Evolutionary conservation across 257 asterid genomes (phyloP), one percentile per base, ranked within the genome.

Genomic region (Nicotiana otophora): DNA sequence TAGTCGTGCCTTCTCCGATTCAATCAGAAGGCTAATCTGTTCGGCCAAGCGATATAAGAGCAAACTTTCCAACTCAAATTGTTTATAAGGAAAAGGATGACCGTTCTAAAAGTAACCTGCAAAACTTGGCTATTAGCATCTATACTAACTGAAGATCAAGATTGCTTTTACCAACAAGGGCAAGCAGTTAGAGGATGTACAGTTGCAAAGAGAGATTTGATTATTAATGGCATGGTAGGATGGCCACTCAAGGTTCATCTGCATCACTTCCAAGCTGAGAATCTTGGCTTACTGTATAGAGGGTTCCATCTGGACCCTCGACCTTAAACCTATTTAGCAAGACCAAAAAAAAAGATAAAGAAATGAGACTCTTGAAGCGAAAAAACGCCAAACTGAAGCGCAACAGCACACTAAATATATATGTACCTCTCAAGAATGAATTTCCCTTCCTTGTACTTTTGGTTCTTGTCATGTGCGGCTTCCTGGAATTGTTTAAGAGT

Each of bases 371-470:
- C 46, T 75, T 75, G 26, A 34, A 51, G 26, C 4, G 30, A 2
- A 9, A 15, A 30, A 74, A 30, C 19, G 4, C 62, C n/a, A 33
- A 31, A 9, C 23, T 30, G 10, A 28, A 62, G n/a, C 63, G 55
- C 53, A 8, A 36, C 33, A 31, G 62, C 48, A 16, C 30, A 65
- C 11, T 60, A 57, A 26, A 82, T 42, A 42, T 42, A 82, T 42
- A 42, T 42, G 2, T 89, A 95, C 98, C 98, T 92, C 89, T 94
- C 98, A 19, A 95, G 89, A 82, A 95, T 93, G 81, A 77, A 91
- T 81, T 91, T 95, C 70, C 99, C 98, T 83, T 91, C 94, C 89
- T 94, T 94, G 89, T 93, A 95, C 82, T 86, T 86, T 80, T 95
- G 96, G 77, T 64, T 85, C 88, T 84, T 77, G 23, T 91, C 97